Conservation (phyloP, 225 moss, liverwort and hornwort genomes). For the Straminergon stramineum region DNA sequence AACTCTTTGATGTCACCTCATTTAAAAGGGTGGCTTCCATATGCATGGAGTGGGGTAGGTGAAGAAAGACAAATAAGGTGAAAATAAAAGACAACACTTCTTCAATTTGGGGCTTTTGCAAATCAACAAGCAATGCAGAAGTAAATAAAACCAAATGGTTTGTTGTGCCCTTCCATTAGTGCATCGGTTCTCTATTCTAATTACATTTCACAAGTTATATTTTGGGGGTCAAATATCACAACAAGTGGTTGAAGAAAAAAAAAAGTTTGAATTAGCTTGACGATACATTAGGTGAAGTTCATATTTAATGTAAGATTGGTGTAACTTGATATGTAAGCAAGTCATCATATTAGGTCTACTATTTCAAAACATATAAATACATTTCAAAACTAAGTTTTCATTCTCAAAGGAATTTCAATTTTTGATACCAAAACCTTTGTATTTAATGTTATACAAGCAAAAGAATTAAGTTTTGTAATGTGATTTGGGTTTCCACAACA, state of each 20-base stretch:
- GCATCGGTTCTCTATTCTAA: not conserved
- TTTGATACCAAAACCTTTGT: not conserved
- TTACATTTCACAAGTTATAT: not conserved
- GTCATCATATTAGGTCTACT: accelerated
- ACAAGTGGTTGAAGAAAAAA: not conserved
- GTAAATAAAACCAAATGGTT: not conserved
- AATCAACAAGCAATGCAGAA: not conserved
- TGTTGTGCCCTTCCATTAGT: not conserved
- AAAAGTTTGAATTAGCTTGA: not conserved
- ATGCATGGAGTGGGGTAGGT: accelerated
- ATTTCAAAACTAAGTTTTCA: not conserved
- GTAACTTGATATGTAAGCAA: not conserved
- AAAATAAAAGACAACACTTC: not conserved
- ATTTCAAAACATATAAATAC: not conserved
- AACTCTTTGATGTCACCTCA: too few relatives aligned
- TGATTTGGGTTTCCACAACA: not conserved
- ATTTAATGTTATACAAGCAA: not conserved
- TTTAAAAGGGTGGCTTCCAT: not conserved
- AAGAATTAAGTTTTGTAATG: too few relatives aligned
- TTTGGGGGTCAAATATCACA: accelerated
- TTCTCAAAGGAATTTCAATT: not conserved
- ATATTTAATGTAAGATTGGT: not conserved
- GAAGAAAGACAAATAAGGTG: not conserved
- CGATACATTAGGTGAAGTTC: not conserved
- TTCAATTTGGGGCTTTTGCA: not conserved